These are phyloP conservation scores for Trichoderma koningii DNA, from an alignment of 2,329 filamentous ascomycete species.

Conservation along the genomic window DNA sequence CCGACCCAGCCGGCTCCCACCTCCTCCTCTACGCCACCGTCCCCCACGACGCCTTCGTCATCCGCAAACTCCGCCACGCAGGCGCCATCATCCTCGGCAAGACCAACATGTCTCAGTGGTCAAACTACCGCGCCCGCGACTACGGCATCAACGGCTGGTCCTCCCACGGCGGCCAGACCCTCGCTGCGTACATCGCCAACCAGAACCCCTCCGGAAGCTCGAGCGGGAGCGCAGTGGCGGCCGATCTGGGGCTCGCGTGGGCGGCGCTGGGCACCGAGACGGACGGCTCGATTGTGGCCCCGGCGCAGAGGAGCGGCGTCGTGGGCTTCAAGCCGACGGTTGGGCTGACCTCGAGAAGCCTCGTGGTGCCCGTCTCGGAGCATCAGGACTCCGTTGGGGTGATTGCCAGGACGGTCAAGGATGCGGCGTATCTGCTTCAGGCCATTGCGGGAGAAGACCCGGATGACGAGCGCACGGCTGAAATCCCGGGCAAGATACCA, in stretches of 20 bases:
- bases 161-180: conserved; percentile 62
- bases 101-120: conserved; percentile 64
- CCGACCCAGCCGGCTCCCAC: conserved; percentile 55
- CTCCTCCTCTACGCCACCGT: conserved; percentile 58
- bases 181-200: conserved; percentile 60
- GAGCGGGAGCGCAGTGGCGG: conserved; percentile 61
- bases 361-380: conserved; percentile 65
- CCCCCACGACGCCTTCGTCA: conserved; percentile 58
- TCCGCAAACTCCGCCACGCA: conserved; percentile 57
- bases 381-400: conserved; percentile 66
- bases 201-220: conserved; percentile 65
- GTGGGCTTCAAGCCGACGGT: conserved; percentile 70
- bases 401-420: conserved; percentile 63
- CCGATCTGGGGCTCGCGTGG: conserved; percentile 60
- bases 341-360: conserved; percentile 60
- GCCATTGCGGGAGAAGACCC: conserved; percentile 63
- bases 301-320: conserved; percentile 55
- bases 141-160: conserved; percentile 66
- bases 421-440: conserved; percentile 62
- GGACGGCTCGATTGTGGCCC: conserved; percentile 59
- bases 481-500: conserved; percentile 46
- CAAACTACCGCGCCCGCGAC: conserved; percentile 56
- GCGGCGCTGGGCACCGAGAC: conserved; percentile 61
- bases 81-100: conserved; percentile 67
- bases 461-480: conserved; percentile 60